phyloP scores from a whole-genome alignment of 805 yeast species.

The Naumovozyma dairenensis region DNA sequence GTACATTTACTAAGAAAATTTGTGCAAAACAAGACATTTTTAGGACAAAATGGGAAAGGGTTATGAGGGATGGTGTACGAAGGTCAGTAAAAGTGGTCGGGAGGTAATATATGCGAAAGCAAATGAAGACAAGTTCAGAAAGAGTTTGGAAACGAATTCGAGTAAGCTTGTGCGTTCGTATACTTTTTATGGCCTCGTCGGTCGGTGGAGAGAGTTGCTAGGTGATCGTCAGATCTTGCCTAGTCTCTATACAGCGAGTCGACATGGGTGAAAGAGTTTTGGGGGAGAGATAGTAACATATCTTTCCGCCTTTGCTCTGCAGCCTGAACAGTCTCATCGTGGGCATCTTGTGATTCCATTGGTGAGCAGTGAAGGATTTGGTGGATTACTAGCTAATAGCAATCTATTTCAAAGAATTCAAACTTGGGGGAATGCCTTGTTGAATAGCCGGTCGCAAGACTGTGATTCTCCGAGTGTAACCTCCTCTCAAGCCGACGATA shows the following conservation, averaged over 20 bases:
- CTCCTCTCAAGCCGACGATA: slow-evolving; percentile 27
- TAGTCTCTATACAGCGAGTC: slow-evolving; percentile 25
- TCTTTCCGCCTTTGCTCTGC: slow-evolving; percentile 3
- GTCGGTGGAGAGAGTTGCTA: slow-evolving; percentile 27
- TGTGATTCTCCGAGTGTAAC: slow-evolving; percentile 25
- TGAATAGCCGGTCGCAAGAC: slow-evolving; percentile 19
- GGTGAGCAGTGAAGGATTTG: slow-evolving; percentile 29
- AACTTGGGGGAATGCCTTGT: slow-evolving; percentile 23
- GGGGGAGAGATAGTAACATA: neutral
- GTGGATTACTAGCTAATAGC: slow-evolving; percentile 28
- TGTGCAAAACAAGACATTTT: neutral
- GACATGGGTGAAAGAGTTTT: slow-evolving; percentile 20
- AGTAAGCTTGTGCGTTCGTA: slow-evolving; percentile 21
- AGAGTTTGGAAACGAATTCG: slow-evolving; percentile 24
- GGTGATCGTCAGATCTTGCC: slow-evolving; percentile 25
- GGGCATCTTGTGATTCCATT: slow-evolving; percentile 27
- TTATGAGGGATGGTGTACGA: neutral
- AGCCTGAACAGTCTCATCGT: slow-evolving; percentile 29
- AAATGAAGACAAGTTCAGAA: slow-evolving; percentile 22
- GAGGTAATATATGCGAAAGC: slow-evolving; percentile 25
- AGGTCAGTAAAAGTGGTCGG: slow-evolving; percentile 4
- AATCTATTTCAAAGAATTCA: slow-evolving; percentile 22
- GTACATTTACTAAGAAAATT: neutral
- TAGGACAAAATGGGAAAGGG: neutral
- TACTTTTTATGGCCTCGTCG: slow-evolving; percentile 23